These are phyloP conservation scores for Diaporthe longicolla DNA, from an alignment of 2,329 filamentous ascomycete genomes.

Conservation along the genomic window DNA sequence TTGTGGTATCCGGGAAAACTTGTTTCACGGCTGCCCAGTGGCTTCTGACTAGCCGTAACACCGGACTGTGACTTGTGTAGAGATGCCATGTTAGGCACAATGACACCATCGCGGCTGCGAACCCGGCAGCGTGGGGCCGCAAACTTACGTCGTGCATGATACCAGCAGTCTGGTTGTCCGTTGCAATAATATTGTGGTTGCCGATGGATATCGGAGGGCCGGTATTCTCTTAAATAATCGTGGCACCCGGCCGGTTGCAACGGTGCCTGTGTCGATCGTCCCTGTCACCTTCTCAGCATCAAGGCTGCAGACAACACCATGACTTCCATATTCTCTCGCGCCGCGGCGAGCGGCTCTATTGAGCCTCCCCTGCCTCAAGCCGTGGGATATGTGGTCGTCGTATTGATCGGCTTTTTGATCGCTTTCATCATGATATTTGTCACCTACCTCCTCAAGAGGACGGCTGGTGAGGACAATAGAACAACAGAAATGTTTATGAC, in stretches of 20 bases:
- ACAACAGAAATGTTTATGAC: slow-evolving; percentile 41
- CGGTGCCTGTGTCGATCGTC: slow-evolving; percentile 5
- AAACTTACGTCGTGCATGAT: slow-evolving; percentile 25
- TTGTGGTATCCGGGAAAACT: neutral
- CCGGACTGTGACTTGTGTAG: neutral
- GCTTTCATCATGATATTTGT: slow-evolving; percentile 39
- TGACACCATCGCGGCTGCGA: slow-evolving; percentile 22
- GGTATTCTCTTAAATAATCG: slow-evolving; percentile 1
- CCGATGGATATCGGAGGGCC: neutral
- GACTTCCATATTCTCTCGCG: slow-evolving; percentile 16
- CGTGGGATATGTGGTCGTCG: slow-evolving; percentile 40
- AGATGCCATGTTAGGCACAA: slow-evolving; percentile 12
- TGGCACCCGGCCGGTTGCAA: neutral
- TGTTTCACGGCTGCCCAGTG: neutral
- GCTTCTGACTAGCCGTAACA: neutral
- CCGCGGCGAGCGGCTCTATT: slow-evolving; percentile 17
- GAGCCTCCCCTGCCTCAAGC: slow-evolving; percentile 38
- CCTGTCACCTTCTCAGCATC: neutral
- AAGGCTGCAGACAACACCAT: neutral
- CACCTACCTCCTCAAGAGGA: slow-evolving; percentile 31
- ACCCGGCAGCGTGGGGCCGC: slow-evolving; percentile 25
- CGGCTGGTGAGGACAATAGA: slow-evolving; percentile 35
- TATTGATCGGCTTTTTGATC: slow-evolving; percentile 37
- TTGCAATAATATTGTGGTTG: neutral
- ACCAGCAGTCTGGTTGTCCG: neutral